phyloP scores from a whole-genome alignment of 257 asterid genomes.

The Solanum gracilifrons region DNA sequence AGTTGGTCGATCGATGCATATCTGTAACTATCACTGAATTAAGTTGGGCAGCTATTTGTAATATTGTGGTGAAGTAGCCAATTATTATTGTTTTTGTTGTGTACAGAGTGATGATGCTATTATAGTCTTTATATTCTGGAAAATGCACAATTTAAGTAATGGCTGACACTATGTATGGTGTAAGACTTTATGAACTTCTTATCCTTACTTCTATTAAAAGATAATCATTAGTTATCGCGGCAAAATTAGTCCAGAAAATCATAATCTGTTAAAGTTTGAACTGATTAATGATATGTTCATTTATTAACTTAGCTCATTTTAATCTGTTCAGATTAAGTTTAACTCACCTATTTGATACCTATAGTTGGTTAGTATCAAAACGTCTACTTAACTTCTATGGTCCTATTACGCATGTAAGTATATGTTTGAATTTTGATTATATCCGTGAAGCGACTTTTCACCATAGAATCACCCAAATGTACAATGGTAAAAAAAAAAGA shows the following conservation, averaged over 20 bases:
- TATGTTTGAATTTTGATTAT: neutral
- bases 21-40: neutral
- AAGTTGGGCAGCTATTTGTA: neutral
- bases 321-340: rapidly evolving
- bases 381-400: neutral
- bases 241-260: rapidly evolving
- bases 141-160: neutral
- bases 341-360: neutral
- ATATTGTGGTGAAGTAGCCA: neutral
- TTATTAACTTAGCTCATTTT: neutral
- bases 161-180: neutral
- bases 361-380: neutral
- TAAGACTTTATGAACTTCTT: neutral
- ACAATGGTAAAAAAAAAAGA: neutral
- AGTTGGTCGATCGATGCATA: neutral
- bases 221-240: neutral
- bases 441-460: neutral
- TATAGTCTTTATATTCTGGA: neutral
- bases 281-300: too few relatives aligned
- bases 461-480: neutral
- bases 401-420: neutral
- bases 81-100: neutral
- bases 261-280: neutral
- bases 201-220: neutral
- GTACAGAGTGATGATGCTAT: neutral